phyloP scores from a whole-genome alignment of 345 rosid genomes.

The Erucastrum elatum region DNA sequence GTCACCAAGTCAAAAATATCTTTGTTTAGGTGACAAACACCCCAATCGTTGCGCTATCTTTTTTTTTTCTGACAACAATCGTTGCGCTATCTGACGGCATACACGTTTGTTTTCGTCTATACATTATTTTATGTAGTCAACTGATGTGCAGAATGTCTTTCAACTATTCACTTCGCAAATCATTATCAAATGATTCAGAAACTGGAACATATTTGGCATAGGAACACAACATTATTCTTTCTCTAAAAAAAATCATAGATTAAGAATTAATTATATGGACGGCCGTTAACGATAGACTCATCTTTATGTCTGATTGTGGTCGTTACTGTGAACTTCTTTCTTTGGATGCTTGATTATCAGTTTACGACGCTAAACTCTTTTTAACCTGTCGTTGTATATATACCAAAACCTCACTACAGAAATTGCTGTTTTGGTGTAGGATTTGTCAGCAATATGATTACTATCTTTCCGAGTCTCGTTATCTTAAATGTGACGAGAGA shows the following conservation, averaged over 20 bases:
- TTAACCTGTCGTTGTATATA: neutral
- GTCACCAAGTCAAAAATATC: slow-evolving; percentile 24
- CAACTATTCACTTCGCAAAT: neutral
- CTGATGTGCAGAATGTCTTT: neutral
- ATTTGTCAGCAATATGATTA: slow-evolving; percentile 13
- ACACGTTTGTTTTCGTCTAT: slow-evolving; percentile 26
- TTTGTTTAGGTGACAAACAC: slow-evolving; percentile 23
- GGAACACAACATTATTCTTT: neutral
- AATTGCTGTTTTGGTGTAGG: slow-evolving; percentile 3
- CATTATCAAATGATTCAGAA: neutral
- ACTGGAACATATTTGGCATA: neutral
- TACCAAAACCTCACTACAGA: neutral
- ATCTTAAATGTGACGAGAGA: neutral
- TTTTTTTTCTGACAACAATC: neutral
- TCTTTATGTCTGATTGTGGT: slow-evolving; percentile 14
- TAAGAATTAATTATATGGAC: slow-evolving; percentile 6
- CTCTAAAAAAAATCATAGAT: neutral
- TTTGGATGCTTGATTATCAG: neutral
- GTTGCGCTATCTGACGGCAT: slow-evolving; percentile 24
- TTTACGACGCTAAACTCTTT: neutral
- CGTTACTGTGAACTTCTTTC: neutral
- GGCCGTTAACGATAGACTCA: slow-evolving; percentile 11
- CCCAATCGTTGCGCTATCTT: slow-evolving; percentile 23
- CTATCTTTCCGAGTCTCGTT: neutral
- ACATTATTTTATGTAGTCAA: slow-evolving; percentile 8